Base-by-base conservation (phyloP, 208 protist species). In the Kentomonas sorsogonicus region DNA sequence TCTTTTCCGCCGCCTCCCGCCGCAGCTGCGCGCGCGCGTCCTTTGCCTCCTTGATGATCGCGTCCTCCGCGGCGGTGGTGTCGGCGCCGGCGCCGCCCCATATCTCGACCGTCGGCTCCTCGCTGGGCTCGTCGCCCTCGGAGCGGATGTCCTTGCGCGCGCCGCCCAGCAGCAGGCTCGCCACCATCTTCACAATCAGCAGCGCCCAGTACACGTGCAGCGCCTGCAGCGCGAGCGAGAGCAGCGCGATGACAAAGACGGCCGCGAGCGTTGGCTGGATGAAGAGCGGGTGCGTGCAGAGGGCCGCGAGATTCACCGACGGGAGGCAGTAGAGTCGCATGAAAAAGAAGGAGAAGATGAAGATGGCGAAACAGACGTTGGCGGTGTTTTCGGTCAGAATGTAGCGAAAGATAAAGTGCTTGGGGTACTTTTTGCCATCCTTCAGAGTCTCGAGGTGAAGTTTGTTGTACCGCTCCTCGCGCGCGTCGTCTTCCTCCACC, bases 151-250 rank as follows among this genome's bases (percentile, higher is more conserved):
- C 83, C 46, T 68, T 74, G 43, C 69, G 63, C 29, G 68, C 52
- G 18, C 45, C 69, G 11, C 75, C 75, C n/a, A 31, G 29, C 3
- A 69, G 13, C 1, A 83, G 50, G 0, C 39, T 27, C 11, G 69
- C 3, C 16, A 63, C 34, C 77, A 87, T 76, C 10, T 48, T 36
- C 11, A 83, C 22, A 62, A 91, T 87, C 23, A 87, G 60, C 11
- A 59, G 26, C 7, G 39, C 71, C 79, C 83, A 91, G 59, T 76
- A 87, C 51, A 91, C 46, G 53, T 91, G 83, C 18, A 91, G 68
- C 22, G 63, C 57, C 56, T 91, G 83, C n/a, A 90, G 63, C n/a
- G 41, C 47, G 29, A 82, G 16, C 34, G 61, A 53, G 36, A 87
- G 63, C 48, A 84, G 46, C 66, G 74, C 83, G 51, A 67, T 68